Evolutionary conservation across 441 rosid genomes (phyloP), one percentile per base, ranked within the genome.

Genomic region (Brassica hybrid): DNA sequence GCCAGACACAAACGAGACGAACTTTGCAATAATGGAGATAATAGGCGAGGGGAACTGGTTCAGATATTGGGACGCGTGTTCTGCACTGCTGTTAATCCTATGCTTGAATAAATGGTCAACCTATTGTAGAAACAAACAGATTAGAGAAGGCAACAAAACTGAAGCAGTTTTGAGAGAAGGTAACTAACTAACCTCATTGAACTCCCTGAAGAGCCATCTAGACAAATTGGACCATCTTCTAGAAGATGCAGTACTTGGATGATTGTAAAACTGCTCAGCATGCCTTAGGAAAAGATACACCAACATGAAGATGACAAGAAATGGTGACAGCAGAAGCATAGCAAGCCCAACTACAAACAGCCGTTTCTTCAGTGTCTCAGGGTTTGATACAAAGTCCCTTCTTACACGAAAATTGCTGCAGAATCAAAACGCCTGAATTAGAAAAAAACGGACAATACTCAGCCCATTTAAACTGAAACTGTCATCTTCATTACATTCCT

Each of bases 71-170:
- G 98, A 94, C 62, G 99, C 97, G 45, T 91, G 90, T 30, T 82
- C 76, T 56, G 88, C 88, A 78, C 99, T 94, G 90, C 97, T 89
- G 79, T 88, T 94, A 63, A 96, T 88, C 77, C 98, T 94, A 79
- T 94, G 98, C 93, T 86, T 92, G 89, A 96, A 96, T 84, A 96
- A 86, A 89, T 96, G 98, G 76, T 96, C 99, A 72, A 92, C 99
- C 99, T 94, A 88, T 60, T 54, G 78, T 65, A 83, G 12, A 27
- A 76, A 69, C 67, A 73, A 72, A 6, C 66, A 10, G 13, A 25
- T 70, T 23, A 69, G 52, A 38, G 76, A 76, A 50, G 76, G 23
- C 14, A 52, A 45, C 59, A 66, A 45, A 50, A 66, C 52, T 65
- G 19, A 14, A 41, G 48, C 48, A 36, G 43, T 9, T 34, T 36